Evolutionary conservation across 805 yeast species (phyloP), one percentile per base, ranked within the genome.

Genomic region (Metschnikowia gelsemii): DNA sequence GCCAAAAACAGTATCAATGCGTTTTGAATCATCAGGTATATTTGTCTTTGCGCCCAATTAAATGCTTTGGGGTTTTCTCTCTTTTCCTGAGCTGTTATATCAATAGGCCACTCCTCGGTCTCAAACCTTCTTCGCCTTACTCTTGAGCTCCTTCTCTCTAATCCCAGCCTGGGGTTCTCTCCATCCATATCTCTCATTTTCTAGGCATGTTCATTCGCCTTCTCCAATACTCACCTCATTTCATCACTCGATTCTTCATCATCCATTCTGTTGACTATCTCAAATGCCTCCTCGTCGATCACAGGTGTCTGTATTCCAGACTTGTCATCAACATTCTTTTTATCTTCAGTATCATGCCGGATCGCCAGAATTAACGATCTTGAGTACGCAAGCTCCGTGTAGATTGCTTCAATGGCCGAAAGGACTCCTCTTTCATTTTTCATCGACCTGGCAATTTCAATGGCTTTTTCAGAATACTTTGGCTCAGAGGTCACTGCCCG

Each of bases 381-480:
- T 1, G 96, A 86, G 60, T 90, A 90, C 37, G 82, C 89, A 58
- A 88, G 58, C 54, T 87, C 87, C 1, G 79, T 70, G 61, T 90
- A 91, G n/a, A 91, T 84, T 7, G 79, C 66, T 40, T 79, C 80
- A 30, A 91, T 79, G 0, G 97, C 97, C 13, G 70, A 72, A 19
- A 65, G 65, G 5, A 89, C 96, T 2, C 98, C 98, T 54, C 84
- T 68, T 57, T 91, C 98, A n/a, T 66, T 61, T 8, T 76, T 62
- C 42, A 91, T 86, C 32, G 71, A 70, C 31, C 69, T 72, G 13
- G 95, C 87, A 13, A 87, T 65, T 9, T 62, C 63, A 32, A 63
- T 65, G 0, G 96, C 96, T 55, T 76, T 84, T 21, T 77, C 75
- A n/a, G 76, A 78, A 52, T 87, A 80, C 40, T 84, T 72, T 29